phyloP scores from a whole-genome alignment of 1,284 basidiomycete genomes.

The Rhizopogon parksii region DNA sequence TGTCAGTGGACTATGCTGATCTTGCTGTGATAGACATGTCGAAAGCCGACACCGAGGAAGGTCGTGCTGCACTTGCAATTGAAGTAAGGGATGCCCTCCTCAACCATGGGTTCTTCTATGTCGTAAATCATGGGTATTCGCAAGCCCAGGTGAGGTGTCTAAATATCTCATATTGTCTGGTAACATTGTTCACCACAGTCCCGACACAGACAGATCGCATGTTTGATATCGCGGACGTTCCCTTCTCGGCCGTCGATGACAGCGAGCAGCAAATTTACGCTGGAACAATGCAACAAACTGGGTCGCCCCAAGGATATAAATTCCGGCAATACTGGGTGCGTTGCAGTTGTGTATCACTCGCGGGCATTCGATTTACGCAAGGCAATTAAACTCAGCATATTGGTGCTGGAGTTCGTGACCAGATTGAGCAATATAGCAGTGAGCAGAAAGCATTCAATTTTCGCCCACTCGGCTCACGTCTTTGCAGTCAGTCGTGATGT shows the following conservation, averaged over 20 bases:
- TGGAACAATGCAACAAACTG: constrained; percentile 41
- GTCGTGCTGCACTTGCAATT: constrained; percentile 38
- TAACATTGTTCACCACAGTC: neutral
- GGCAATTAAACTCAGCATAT: constrained; percentile 35
- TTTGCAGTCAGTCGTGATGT: constrained; percentile 42
- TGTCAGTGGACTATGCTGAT: constrained; percentile 59
- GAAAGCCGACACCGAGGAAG: constrained; percentile 40
- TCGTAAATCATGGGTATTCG: constrained; percentile 51
- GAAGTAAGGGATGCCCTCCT: constrained; percentile 53
- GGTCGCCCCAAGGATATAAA: constrained; percentile 59
- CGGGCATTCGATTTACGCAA: neutral
- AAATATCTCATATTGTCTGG: neutral
- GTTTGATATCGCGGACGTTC: constrained; percentile 59
- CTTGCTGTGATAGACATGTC: constrained; percentile 60
- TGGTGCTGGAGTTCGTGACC: constrained; percentile 50
- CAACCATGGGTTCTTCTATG: constrained; percentile 58
- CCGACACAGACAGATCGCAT: constrained; percentile 43
- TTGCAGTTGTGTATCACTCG: neutral
- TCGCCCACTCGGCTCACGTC: neutral
- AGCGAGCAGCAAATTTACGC: constrained; percentile 53
- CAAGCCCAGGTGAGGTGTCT: constrained; percentile 33
- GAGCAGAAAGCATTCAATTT: constrained; percentile 10
- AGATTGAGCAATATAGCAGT: constrained; percentile 55
- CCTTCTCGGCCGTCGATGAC: constrained; percentile 44
- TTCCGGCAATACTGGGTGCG: constrained; percentile 48